A percentile compares a stretch with the other conserved stretches of the same genome.
Conservation (phyloP, 495 filamentous ascomycete genomes). For the Hyaloscypha hepaticicola region DNA sequence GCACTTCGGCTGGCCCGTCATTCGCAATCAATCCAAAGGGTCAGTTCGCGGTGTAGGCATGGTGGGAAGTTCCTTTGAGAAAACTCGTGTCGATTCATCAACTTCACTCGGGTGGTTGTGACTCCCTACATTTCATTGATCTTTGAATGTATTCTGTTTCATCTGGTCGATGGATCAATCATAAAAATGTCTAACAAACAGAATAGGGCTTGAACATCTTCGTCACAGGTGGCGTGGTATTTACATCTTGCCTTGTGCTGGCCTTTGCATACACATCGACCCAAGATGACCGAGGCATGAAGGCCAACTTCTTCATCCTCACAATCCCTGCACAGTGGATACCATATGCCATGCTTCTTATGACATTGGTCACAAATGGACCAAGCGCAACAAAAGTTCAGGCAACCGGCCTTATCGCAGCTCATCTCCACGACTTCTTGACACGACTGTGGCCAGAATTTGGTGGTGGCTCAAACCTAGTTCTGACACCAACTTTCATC, state of each 20-base stretch:
- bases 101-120: constrained; percentile 72
- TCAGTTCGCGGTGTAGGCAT: constrained; percentile 74
- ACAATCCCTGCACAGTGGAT: constrained; percentile 71
- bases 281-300: constrained; percentile 75
- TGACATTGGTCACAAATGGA: constrained; percentile 60
- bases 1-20: constrained; percentile 68
- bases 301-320: constrained; percentile 71
- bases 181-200: constrained; percentile 22
- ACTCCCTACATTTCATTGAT: constrained; percentile 76
- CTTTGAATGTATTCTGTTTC: constrained; percentile 17
- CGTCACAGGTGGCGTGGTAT: constrained; percentile 49
- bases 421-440: constrained; percentile 83
- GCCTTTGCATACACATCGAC: constrained; percentile 77
- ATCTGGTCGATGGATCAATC: constrained; percentile 10
- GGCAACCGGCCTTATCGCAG: constrained; percentile 70
- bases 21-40: constrained; percentile 76
- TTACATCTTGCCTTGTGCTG: constrained; percentile 68
- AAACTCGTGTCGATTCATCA: constrained; percentile 66
- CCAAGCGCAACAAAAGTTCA: constrained; percentile 52
- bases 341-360: constrained; percentile 71
- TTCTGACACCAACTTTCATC: constrained; percentile 67
- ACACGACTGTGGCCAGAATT: constrained; percentile 80
- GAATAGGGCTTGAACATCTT: constrained; percentile 47
- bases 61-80: constrained; percentile 86
- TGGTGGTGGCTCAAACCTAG: constrained; percentile 70